Base-by-base conservation (phyloP, 1,139 yeast species). In the Blastobotrys apis region DNA sequence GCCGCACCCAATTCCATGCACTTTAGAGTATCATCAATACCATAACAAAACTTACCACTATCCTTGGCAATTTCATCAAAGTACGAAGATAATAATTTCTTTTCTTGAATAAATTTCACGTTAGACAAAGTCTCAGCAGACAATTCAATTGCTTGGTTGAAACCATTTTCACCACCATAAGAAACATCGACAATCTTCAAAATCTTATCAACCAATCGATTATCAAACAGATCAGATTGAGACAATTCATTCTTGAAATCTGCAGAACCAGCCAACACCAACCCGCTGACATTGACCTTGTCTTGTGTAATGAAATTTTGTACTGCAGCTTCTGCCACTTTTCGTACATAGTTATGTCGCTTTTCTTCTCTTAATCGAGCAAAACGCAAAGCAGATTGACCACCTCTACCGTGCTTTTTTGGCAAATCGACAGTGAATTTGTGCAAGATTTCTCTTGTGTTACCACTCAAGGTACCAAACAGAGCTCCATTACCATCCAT, bases 391-490 rank as follows among this genome's bases (percentile, higher is more conserved):
- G 98, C 98, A 51, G 98, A 92, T 74, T 92, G 98, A 83, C 98
- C 98, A 84, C 98, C 98, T 77, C 98, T 85, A 60, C 98, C 98
- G 75, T 92, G 98, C 85, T 92, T 92, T 74, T 92, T 92, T 57
- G 98, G 98, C 62, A 92, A 76, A 68, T 92, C 98, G 48, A 92
- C 98, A 2, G 96, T 84, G 71, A 92, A 92, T 69, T 92, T 92
- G 69, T 92, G 96, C 64, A 92, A 74, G 42, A 92, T 85, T 54
- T 94, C 97, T 74, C 98, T 82, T 42, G 95, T 90, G 72, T 92
- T 92, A 67, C 98, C 98, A 41, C 94, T 80, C 44, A 92, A 80
- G n/a, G 95, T 78, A 69, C 98, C 98, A 59, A 92, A 92, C 55
- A 92, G 74, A 3, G 97, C 86, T 49, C 98, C 98, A 66, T 88